Conservation (phyloP, 2,329 filamentous ascomycete species). For the Mycogone perniciosa region DNA sequence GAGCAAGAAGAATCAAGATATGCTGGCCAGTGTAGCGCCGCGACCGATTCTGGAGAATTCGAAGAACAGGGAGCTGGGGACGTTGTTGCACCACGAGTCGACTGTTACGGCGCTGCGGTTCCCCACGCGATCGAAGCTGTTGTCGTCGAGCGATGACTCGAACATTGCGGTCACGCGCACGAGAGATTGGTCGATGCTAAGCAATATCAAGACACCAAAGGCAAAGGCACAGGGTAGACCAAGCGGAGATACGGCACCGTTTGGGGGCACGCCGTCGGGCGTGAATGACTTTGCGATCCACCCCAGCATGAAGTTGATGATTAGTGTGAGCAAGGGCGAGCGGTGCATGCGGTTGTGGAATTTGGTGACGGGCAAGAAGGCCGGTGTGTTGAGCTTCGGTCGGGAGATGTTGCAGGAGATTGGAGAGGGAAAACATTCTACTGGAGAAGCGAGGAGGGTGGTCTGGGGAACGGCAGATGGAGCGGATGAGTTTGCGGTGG, state of each 20-base stretch:
- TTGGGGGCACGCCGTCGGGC: constrained; percentile 75
- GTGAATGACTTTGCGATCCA: constrained; percentile 95
- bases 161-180: constrained; percentile 82
- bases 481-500: constrained; percentile 78
- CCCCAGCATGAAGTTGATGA: constrained; percentile 93
- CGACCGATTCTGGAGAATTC: constrained; percentile 76
- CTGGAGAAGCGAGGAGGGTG: constrained; percentile 77
- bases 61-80: constrained; percentile 81
- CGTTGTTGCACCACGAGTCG: constrained; percentile 77
- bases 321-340: constrained; percentile 85
- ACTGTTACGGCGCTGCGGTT: constrained; percentile 76
- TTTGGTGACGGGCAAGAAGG: constrained; percentile 91
- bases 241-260: constrained; percentile 80
- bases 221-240: constrained; percentile 75
- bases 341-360: constrained; percentile 94
- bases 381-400: constrained; percentile 82
- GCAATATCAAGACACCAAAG: constrained; percentile 80
- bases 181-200: constrained; percentile 83
- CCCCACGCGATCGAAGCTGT: constrained; percentile 77
- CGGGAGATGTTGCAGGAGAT: constrained; percentile 64
- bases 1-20: constrained; percentile 47
- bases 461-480: constrained; percentile 68
- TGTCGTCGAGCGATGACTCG: constrained; percentile 86
- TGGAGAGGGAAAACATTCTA: constrained; percentile 69
- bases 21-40: constrained; percentile 61